A percentile compares a stretch with the other conserved stretches of the same genome.
Conservation (phyloP, 495 filamentous ascomycete genomes). For the Articulospora tetracladia region DNA sequence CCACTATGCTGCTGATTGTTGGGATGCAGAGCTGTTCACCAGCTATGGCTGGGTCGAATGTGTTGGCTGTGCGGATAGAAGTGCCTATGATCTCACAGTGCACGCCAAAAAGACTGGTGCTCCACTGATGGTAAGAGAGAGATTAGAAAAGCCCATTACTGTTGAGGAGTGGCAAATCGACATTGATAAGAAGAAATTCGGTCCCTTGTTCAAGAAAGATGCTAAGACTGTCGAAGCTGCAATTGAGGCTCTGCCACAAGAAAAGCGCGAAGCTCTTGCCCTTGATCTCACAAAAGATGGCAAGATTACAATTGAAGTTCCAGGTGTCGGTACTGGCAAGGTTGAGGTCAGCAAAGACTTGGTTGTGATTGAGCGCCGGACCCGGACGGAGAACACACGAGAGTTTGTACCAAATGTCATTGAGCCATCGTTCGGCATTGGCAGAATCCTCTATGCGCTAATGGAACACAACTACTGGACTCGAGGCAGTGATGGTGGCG, state of each 20-base stretch:
- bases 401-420: slow-evolving; percentile 69
- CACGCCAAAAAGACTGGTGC: slow-evolving; percentile 60
- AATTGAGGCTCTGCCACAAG: slow-evolving; percentile 51
- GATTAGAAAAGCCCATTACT: slow-evolving; percentile 46
- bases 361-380: slow-evolving; percentile 52
- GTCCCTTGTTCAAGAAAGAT: slow-evolving; percentile 61
- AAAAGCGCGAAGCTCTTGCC: slow-evolving; percentile 49
- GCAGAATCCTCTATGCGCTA: slow-evolving; percentile 60
- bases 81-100: slow-evolving; percentile 63
- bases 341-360: slow-evolving; percentile 55
- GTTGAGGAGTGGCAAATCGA: slow-evolving; percentile 60
- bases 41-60: slow-evolving; percentile 70
- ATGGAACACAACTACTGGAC: slow-evolving; percentile 66
- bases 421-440: slow-evolving; percentile 70
- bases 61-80: slow-evolving; percentile 66
- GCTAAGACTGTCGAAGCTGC: slow-evolving; percentile 56
- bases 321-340: slow-evolving; percentile 48
- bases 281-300: slow-evolving; percentile 44
- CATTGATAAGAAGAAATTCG: slow-evolving; percentile 62
- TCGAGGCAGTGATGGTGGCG: slow-evolving; percentile 57
- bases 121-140: slow-evolving; percentile 55
- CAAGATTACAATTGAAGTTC: slow-evolving; percentile 52
- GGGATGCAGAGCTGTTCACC: slow-evolving; percentile 64
- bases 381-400: slow-evolving; percentile 47
- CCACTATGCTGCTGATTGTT: slow-evolving; percentile 67